Percentiles rank a stretch among this genome's conserved stretches.
Conservation (phyloP, 2,329 filamentous ascomycete species). For the Fusarium hainanense region DNA sequence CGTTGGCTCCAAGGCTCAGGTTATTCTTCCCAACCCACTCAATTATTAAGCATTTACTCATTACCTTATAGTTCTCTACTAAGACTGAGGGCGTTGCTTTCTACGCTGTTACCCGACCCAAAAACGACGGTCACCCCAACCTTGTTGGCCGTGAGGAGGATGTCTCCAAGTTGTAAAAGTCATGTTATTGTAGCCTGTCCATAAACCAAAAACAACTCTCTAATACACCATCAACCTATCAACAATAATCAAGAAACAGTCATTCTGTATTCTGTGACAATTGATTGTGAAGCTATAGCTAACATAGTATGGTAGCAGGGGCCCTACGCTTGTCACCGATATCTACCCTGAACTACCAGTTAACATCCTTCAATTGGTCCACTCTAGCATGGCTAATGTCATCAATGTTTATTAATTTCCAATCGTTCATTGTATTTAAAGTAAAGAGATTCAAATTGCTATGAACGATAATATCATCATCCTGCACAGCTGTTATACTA, state of each 20-base stretch:
- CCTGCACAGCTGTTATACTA: not conserved
- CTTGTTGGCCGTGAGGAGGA: conserved; percentile 14
- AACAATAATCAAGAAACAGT: not conserved
- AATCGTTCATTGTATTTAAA: rapidly evolving
- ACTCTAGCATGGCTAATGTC: not conserved
- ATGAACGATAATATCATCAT: rapidly evolving
- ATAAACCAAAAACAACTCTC: not conserved
- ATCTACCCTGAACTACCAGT: not conserved
- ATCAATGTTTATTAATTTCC: not conserved
- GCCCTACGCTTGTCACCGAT: not conserved
- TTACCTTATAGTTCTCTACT: conserved; percentile 15
- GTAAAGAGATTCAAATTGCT: not conserved
- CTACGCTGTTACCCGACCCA: conserved; percentile 30
- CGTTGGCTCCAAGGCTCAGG: conserved; percentile 33
- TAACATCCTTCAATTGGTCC: too few species aligned
- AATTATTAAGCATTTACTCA: not conserved
- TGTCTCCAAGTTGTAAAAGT: conserved; percentile 20
- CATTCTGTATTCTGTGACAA: rapidly evolving
- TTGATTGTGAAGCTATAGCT: not conserved
- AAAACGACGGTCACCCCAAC: conserved; percentile 6
- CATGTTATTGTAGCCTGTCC: not conserved
- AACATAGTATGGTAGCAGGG: not conserved
- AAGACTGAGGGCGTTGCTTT: conserved; percentile 25
- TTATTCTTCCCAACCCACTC: not conserved
- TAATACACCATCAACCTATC: not conserved